Evolutionary conservation across 805 yeast genomes (phyloP), one percentile per base, ranked within the genome.

Genomic region (Suhomyces prunicola): DNA sequence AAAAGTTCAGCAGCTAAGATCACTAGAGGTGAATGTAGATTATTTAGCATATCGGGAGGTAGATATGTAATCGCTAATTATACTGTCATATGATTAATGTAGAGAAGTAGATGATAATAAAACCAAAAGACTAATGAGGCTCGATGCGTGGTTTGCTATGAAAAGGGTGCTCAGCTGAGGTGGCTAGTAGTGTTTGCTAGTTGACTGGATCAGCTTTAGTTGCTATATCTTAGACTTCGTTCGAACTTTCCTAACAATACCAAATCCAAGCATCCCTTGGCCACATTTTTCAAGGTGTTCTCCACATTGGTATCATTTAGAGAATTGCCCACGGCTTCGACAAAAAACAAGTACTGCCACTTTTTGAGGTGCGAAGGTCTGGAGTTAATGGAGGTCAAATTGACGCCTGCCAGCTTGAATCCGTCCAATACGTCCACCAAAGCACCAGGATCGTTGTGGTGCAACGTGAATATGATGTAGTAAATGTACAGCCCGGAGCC

Each of bases 311-410:
- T 73, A 41, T 63, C 65, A 23, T 65, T 62, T 19, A 57, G 55
- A 2, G 58, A 56, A 48, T 73, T 63, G 3, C 84, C 83, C 66
- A 79, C 75, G 31, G 84, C 81, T 63, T 91, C 97, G 9, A 88
- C 81, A 61, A 88, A 90, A 69, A 89, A 91, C 2, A 87, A 84
- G 61, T 90, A 89, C 57, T 86, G 86, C 97, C 97, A 91, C 33
- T 83, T 81, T 48, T 75, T 70, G 31, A 77, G 66, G 9, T 80
- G 76, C 4, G 88, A 82, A 0, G 97, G 97, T 60, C 97, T 77
- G 3, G 96, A 86, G 39, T 84, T 82, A 48, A 91, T 88, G 5
- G 88, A 78, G 5, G 85, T 81, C 72, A 91, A 73, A 62, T 87
- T 88, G 53, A 90, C 71, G 19, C 78, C 72, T 60, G 82, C 72